These are phyloP conservation scores for Penicillium brasilianum DNA, from an alignment of 2,329 filamentous ascomycete genomes.

Conservation along the genomic window DNA sequence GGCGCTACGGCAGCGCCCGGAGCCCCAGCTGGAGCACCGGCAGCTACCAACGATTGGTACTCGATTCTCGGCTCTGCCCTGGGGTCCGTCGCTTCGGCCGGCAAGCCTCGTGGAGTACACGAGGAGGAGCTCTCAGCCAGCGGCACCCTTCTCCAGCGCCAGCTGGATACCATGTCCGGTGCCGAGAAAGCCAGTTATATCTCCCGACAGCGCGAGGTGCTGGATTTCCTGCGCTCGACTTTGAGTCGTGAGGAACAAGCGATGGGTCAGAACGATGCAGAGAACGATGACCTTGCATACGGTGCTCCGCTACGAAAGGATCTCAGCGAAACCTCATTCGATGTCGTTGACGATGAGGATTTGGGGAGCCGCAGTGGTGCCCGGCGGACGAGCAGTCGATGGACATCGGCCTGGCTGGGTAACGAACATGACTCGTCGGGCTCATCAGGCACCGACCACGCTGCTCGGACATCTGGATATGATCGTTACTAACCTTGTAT, in stretches of 20 bases:
- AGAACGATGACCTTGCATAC: conserved; percentile 48
- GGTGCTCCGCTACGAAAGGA: conserved; percentile 69
- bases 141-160: conserved; percentile 71
- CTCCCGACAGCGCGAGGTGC: conserved; percentile 75
- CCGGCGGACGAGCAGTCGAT: conserved; percentile 33
- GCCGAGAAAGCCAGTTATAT: conserved; percentile 77
- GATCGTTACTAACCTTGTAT: conserved; percentile 25
- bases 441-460: conserved; percentile 35
- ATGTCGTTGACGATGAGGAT: conserved; percentile 81
- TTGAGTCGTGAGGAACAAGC: conserved; percentile 78
- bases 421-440: conserved; percentile 32
- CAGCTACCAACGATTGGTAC: conserved; percentile 70
- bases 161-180: conserved; percentile 62
- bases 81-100: conserved; percentile 59
- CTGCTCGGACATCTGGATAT: conserved; percentile 34
- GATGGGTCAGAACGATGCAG: conserved; percentile 48
- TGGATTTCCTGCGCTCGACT: conserved; percentile 74
- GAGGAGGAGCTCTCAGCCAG: conserved; percentile 61
- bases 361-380: conserved; percentile 35
- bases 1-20: conserved; percentile 54
- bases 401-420: conserved; percentile 42
- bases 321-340: conserved; percentile 85
- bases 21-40: conserved; percentile 53
- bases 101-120: conserved; percentile 45
- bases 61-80: conserved; percentile 76